Evolutionary conservation across 1,139 yeast genomes (phyloP).

Genomic region (Geotrichum bryndzae): DNA sequence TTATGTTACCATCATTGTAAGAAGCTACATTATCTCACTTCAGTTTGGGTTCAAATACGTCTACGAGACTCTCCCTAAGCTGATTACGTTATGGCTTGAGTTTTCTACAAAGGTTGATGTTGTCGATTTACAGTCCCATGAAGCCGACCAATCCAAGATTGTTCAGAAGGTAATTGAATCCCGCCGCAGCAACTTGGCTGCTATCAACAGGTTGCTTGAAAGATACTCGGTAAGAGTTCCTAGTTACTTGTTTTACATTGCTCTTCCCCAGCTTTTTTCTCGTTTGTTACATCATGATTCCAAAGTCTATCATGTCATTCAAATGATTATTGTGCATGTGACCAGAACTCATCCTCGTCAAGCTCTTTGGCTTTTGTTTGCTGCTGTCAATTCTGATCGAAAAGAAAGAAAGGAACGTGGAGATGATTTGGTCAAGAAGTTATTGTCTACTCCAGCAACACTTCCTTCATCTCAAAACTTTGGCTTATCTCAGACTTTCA

Average conservation of each 20-base stretch:
- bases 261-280: slow-evolving; percentile 78
- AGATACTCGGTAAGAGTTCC: slow-evolving; percentile 45
- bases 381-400: slow-evolving; percentile 67
- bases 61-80: slow-evolving; percentile 83
- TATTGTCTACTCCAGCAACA: slow-evolving; percentile 11
- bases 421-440: slow-evolving; percentile 35
- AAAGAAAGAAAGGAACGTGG: slow-evolving; percentile 52
- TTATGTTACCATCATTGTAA: slow-evolving; percentile 60
- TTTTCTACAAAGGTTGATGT: slow-evolving; percentile 46
- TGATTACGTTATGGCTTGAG: slow-evolving; percentile 88
- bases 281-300: slow-evolving; percentile 63
- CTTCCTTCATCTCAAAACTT: slow-evolving; percentile 3
- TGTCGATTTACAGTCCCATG: slow-evolving; percentile 1
- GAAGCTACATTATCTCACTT: slow-evolving; percentile 61
- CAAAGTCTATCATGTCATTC: slow-evolving; percentile 52
- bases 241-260: slow-evolving; percentile 72
- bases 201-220: slow-evolving; percentile 35
- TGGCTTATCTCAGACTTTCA: slow-evolving; percentile 15
- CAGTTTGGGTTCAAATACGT: slow-evolving; percentile 63
- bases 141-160: slow-evolving; percentile 24
- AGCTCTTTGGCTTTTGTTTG: slow-evolving; percentile 77
- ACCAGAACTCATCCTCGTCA: slow-evolving; percentile 69
- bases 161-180: slow-evolving; percentile 19
- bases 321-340: slow-evolving; percentile 51
- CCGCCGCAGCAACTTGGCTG: slow-evolving; percentile 22